These are phyloP conservation scores for Trypanosoma rangeli DNA, from an alignment of 208 protist species.

Conservation along the genomic window DNA sequence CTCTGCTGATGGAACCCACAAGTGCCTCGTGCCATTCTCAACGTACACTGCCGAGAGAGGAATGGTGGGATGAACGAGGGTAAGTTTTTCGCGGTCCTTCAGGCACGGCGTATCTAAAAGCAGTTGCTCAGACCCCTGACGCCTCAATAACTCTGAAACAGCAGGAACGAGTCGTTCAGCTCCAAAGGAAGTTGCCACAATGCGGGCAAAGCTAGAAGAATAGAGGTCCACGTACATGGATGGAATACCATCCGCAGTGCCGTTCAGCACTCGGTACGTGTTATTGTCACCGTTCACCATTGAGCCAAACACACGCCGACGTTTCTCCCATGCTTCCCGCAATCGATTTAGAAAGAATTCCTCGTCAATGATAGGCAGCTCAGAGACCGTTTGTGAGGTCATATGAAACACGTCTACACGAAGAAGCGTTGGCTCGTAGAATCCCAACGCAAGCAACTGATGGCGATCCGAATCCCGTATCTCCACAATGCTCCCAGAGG, in stretches of 20 bases:
- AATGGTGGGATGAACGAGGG: constrained; percentile 50
- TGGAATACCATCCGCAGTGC: constrained; percentile 72
- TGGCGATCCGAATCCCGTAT: constrained; percentile 49
- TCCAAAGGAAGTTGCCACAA: constrained; percentile 68
- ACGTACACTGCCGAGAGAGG: constrained; percentile 51
- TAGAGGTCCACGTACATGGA: constrained; percentile 83
- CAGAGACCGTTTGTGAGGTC: constrained; percentile 34
- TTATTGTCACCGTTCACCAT: constrained; percentile 40
- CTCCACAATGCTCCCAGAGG: constrained; percentile 66
- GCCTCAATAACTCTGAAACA: constrained; percentile 64
- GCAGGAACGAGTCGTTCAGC: constrained; percentile 78
- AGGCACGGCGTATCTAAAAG: constrained; percentile 73
- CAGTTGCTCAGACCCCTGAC: constrained; percentile 66
- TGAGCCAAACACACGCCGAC: constrained; percentile 50
- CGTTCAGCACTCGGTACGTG: constrained; percentile 78
- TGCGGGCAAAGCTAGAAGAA: constrained; percentile 67
- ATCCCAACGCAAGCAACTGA: constrained; percentile 68
- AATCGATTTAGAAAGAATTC: constrained; percentile 76
- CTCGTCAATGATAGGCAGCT: constrained; percentile 74
- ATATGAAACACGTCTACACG: constrained; percentile 82
- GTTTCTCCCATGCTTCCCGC: constrained; percentile 56
- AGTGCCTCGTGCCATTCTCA: constrained; percentile 68
- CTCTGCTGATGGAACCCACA: constrained; percentile 49
- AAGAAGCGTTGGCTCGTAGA: constrained; percentile 66
- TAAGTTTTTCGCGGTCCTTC: constrained; percentile 45